phyloP scores from a whole-genome alignment of 768 basidiomycete species.

The Termitomyces sp. region DNA sequence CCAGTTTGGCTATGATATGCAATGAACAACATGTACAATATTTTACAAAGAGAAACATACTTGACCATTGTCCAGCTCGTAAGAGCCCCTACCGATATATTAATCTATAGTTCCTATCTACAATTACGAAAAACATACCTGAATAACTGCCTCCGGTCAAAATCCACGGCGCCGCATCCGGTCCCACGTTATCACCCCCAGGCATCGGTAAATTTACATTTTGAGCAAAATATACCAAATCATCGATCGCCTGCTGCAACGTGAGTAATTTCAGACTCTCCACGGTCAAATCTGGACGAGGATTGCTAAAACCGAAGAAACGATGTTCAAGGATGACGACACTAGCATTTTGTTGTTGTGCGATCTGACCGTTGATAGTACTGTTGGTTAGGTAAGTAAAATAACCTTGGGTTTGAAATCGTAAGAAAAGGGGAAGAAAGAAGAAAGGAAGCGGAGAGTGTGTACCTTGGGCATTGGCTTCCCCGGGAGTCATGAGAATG shows the following conservation, averaged over 20 bases:
- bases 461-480: constrained; percentile 50
- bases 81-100: constrained; percentile 21
- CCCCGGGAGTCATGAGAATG: constrained; percentile 64
- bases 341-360: constrained; percentile 61
- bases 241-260: constrained; percentile 71
- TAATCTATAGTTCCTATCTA: not conserved
- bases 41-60: constrained; percentile 32
- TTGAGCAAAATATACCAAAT: constrained; percentile 65
- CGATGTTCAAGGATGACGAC: constrained; percentile 67
- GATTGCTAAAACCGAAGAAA: constrained; percentile 73
- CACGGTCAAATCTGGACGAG: constrained; percentile 54
- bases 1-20: constrained; percentile 45
- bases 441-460: not conserved
- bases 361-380: constrained; percentile 60
- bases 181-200: constrained; percentile 53
- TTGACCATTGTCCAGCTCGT: constrained; percentile 69
- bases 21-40: not conserved
- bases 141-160: constrained; percentile 51
- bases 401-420: constrained; percentile 27
- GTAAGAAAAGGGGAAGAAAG: not conserved
- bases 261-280: constrained; percentile 58
- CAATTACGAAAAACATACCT: constrained; percentile 23
- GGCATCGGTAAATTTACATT: constrained; percentile 68
- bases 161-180: constrained; percentile 48
- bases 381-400: constrained; percentile 58